phyloP scores from a whole-genome alignment of 306 rosid species.

The Phaseolus lunatus region DNA sequence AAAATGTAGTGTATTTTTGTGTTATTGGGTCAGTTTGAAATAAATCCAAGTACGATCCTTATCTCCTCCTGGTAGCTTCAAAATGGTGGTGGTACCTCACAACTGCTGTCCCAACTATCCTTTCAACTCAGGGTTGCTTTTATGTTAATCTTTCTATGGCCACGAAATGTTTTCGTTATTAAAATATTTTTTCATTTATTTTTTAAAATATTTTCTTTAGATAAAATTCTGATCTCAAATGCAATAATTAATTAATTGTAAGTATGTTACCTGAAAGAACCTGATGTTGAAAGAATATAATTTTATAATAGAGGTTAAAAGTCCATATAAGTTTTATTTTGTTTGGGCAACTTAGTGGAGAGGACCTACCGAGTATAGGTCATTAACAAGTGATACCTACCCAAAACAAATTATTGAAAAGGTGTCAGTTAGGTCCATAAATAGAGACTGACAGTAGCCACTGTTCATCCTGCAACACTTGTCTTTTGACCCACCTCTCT shows the following conservation, averaged over 20 bases:
- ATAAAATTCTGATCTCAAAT: too few relatives aligned
- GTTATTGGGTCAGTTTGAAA: neutral
- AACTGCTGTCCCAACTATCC: neutral
- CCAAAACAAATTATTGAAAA: constrained; percentile 10
- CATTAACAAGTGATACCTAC: constrained; percentile 15
- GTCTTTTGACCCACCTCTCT: neutral
- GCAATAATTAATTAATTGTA: too few relatives aligned
- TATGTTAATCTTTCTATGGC: too few relatives aligned
- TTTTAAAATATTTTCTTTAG: too few relatives aligned
- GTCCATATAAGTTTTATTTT: too few relatives aligned
- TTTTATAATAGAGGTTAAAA: too few relatives aligned
- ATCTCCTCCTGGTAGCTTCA: neutral
- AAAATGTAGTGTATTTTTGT: neutral
- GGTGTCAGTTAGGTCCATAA: neutral
- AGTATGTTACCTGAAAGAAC: too few relatives aligned
- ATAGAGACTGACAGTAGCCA: neutral
- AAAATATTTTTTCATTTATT: too few relatives aligned
- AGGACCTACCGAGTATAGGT: neutral
- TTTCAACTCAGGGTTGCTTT: neutral
- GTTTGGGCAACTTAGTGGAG: too few relatives aligned
- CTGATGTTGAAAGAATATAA: too few relatives aligned
- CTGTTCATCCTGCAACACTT: constrained; percentile 2
- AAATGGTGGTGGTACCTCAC: neutral
- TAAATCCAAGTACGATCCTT: constrained; percentile 1
- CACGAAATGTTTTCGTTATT: too few relatives aligned